Conservation (phyloP, 2,329 filamentous ascomycete species). For the Pseudofabraea citricarpa region DNA sequence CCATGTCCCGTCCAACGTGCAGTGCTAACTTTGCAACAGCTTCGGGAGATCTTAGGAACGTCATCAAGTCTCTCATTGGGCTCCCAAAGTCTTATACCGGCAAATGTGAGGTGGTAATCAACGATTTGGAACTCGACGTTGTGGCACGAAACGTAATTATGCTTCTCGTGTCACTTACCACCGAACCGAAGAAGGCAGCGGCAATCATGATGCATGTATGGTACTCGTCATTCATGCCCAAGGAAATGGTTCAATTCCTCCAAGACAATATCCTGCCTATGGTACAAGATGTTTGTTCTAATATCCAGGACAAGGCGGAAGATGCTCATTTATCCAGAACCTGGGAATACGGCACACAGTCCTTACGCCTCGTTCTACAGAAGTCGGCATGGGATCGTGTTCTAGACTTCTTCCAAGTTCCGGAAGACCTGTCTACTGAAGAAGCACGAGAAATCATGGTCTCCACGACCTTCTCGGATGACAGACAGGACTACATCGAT, state of each 20-base stretch:
- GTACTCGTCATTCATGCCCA: constrained; percentile 34
- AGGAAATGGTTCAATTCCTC: not conserved
- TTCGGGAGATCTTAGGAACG: constrained; percentile 37
- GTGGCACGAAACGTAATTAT: constrained; percentile 35
- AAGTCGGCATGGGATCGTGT: constrained; percentile 29
- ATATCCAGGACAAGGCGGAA: constrained; percentile 24
- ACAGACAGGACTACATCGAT: constrained; percentile 29
- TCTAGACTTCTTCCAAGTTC: constrained; percentile 21
- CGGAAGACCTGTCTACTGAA: constrained; percentile 17
- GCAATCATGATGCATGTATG: constrained; percentile 32
- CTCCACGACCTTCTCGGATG: constrained; percentile 23
- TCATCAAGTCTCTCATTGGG: constrained; percentile 32
- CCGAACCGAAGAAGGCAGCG: not conserved
- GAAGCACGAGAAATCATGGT: constrained; percentile 22
- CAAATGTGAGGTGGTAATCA: constrained; percentile 27
- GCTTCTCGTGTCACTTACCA: constrained; percentile 29
- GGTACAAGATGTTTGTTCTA: constrained; percentile 29
- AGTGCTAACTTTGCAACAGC: constrained; percentile 23
- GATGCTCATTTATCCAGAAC: constrained; percentile 2
- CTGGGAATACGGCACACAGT: constrained; percentile 7
- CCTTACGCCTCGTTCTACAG: constrained; percentile 22
- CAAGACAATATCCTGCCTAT: constrained; percentile 10
- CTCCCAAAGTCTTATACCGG: constrained; percentile 27
- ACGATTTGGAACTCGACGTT: constrained; percentile 34
- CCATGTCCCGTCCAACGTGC: not conserved